These are phyloP conservation scores for Solanum chaucha DNA, from an alignment of 257 asterid species.

Conservation along the genomic window DNA sequence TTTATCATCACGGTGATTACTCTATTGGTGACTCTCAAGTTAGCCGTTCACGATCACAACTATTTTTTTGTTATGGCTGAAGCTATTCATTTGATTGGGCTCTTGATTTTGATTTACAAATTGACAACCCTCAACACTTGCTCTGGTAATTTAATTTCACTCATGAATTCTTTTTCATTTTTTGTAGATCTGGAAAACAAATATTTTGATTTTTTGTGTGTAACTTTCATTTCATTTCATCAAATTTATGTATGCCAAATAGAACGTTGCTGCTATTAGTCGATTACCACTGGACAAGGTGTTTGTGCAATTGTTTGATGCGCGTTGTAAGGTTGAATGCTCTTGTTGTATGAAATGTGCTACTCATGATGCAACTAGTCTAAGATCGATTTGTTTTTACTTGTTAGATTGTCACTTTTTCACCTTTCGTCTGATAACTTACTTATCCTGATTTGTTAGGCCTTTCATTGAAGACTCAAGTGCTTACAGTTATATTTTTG, in stretches of 20 bases:
- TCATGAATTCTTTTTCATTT: too few relatives aligned
- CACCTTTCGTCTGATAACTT: not conserved
- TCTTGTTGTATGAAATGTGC: not conserved
- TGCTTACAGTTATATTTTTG: constrained; percentile 72
- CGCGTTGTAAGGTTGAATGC: not conserved
- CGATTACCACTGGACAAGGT: not conserved
- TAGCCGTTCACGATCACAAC: too few relatives aligned
- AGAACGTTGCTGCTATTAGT: not conserved
- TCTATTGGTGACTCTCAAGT: too few relatives aligned
- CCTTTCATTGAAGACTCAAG: constrained; percentile 78
- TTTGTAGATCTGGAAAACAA: too few relatives aligned
- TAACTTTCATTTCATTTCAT: too few relatives aligned
- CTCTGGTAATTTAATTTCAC: too few relatives aligned
- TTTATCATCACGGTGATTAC: too few relatives aligned
- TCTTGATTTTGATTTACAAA: too few relatives aligned
- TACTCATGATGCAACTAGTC: not conserved
- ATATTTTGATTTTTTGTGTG: too few relatives aligned
- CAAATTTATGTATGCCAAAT: not conserved
- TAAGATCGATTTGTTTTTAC: not conserved
- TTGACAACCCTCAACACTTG: too few relatives aligned
- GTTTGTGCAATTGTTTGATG: not conserved
- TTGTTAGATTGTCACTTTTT: not conserved
- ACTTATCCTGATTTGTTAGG: constrained; percentile 24
- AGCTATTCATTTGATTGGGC: too few relatives aligned
- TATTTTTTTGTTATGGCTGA: too few relatives aligned